These are phyloP conservation scores for Irpex sp. DNA, from an alignment of 1,284 basidiomycete genomes.

Conservation along the genomic window DNA sequence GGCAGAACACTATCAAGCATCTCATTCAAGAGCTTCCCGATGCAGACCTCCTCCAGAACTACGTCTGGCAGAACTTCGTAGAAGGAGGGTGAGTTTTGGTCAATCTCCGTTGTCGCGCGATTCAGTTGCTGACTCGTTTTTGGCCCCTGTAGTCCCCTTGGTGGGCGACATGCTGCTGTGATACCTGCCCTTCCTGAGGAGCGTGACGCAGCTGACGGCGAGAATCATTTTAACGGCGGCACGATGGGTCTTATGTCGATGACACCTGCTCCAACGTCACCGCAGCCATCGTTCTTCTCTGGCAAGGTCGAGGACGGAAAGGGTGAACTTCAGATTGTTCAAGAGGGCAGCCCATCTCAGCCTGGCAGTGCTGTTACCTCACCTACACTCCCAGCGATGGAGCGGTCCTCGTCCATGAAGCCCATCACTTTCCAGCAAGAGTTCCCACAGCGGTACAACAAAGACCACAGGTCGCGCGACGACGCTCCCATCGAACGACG, in stretches of 20 bases:
- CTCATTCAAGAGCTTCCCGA: slow-evolving; percentile 76
- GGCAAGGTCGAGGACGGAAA: slow-evolving; percentile 12
- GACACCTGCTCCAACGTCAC: slow-evolving; percentile 6
- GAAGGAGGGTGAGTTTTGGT: slow-evolving; percentile 68
- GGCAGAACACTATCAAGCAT: slow-evolving; percentile 82
- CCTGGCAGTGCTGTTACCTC: slow-evolving; percentile 9
- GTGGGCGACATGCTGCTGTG: slow-evolving; percentile 74
- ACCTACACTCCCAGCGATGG: background rate
- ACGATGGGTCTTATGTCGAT: slow-evolving; percentile 12
- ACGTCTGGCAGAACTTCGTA: slow-evolving; percentile 79
- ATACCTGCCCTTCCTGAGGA: slow-evolving; percentile 70
- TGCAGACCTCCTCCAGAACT: slow-evolving; percentile 66
- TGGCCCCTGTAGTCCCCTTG: slow-evolving; percentile 49
- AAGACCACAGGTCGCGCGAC: slow-evolving; percentile 12
- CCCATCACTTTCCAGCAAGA: slow-evolving; percentile 29
- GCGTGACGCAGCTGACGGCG: slow-evolving; percentile 29
- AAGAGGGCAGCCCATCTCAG: slow-evolving; percentile 18
- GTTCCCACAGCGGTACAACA: slow-evolving; percentile 14
- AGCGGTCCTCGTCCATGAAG: slow-evolving; percentile 17
- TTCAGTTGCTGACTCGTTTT: slow-evolving; percentile 6
- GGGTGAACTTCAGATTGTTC: slow-evolving; percentile 27
- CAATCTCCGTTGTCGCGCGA: background rate
- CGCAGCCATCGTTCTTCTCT: background rate
- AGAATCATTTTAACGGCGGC: slow-evolving; percentile 8
- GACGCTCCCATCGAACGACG: slow-evolving; percentile 3